Evolutionary conservation across 768 basidiomycete species (phyloP).

Genomic region (Chalciporus pseudorubinellus): DNA sequence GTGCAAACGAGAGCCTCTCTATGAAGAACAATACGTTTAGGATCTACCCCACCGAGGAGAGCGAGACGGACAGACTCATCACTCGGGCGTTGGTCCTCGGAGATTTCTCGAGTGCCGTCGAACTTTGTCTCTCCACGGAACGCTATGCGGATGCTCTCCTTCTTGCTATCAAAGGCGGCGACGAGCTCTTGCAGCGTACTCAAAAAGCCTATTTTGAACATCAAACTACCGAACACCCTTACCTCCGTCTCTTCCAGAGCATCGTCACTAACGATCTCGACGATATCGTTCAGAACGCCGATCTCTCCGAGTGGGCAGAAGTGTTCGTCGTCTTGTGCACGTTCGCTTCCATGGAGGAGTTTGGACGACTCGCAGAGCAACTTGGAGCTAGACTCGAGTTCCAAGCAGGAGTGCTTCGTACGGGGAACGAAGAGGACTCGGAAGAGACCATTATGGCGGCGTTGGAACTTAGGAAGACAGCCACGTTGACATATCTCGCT

Average conservation of each 20-base stretch:
- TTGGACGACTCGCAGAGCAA: slow-evolving; percentile 84
- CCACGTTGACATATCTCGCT: slow-evolving; percentile 90
- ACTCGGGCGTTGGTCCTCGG: slow-evolving; percentile 94
- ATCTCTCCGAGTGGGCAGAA: slow-evolving; percentile 92
- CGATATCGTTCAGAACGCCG: slow-evolving; percentile 96
- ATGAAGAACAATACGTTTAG: slow-evolving; percentile 82
- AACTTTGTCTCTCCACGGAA: slow-evolving; percentile 83
- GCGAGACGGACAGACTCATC: slow-evolving; percentile 81
- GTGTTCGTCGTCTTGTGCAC: slow-evolving; percentile 97
- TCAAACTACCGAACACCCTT: slow-evolving; percentile 71
- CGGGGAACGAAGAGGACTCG: slow-evolving; percentile 43
- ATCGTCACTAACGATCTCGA: slow-evolving; percentile 89
- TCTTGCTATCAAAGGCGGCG: slow-evolving; percentile 87
- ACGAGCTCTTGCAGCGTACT: slow-evolving; percentile 80
- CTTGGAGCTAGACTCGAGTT: slow-evolving; percentile 89
- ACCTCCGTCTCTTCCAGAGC: slow-evolving; percentile 91
- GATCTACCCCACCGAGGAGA: slow-evolving; percentile 86
- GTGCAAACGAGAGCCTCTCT: slow-evolving; percentile 44
- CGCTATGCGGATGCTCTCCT: slow-evolving; percentile 94
- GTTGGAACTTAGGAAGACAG: slow-evolving; percentile 72
- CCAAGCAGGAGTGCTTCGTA: slow-evolving; percentile 62
- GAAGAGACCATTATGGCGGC: slow-evolving; percentile 35
- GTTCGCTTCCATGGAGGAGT: slow-evolving; percentile 83
- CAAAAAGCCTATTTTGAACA: slow-evolving; percentile 93
- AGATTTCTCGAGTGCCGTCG: slow-evolving; percentile 92